A percentile compares a stretch with the other conserved stretches of the same genome.
Evolutionary conservation across 352 stramenopile species (phyloP).

Genomic region (Pythium insidiosum): DNA sequence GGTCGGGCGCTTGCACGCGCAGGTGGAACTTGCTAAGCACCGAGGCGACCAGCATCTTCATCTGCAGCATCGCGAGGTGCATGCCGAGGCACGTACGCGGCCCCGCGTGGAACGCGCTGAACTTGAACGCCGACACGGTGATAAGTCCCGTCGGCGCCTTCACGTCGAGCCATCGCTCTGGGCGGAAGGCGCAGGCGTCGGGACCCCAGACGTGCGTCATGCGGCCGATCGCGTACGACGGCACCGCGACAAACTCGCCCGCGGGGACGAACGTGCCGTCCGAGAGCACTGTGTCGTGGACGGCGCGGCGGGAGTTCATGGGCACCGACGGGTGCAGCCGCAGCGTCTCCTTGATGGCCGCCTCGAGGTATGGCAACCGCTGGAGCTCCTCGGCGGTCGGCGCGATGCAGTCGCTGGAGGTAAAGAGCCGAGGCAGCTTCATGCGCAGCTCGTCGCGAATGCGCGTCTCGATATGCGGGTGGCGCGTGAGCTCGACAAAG

Average conservation of each 20-base stretch:
- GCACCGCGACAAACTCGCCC: conserved; percentile 39
- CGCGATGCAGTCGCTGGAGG: neutral
- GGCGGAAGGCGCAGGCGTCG: conserved; percentile 36
- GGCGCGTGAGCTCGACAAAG: conserved; percentile 31
- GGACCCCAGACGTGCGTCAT: conserved; percentile 43
- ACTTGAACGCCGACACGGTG: conserved; percentile 42
- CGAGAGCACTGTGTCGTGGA: conserved; percentile 34
- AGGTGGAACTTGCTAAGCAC: conserved; percentile 46
- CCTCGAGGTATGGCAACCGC: conserved; percentile 50
- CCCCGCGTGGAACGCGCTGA: conserved; percentile 60
- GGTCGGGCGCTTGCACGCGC: conserved; percentile 19
- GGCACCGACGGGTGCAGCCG: conserved; percentile 45
- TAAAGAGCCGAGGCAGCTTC: conserved; percentile 1
- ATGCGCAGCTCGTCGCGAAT: conserved; percentile 24
- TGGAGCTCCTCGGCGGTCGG: conserved; percentile 33
- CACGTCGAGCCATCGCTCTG: conserved; percentile 48
- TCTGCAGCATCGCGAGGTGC: conserved; percentile 60
- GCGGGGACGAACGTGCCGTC: conserved; percentile 62
- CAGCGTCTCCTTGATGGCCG: conserved; percentile 49
- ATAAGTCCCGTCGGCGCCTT: conserved; percentile 25
- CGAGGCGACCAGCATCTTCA: conserved; percentile 46
- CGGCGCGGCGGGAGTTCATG: conserved; percentile 31
- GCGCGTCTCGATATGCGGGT: conserved; percentile 29
- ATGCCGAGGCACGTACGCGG: conserved; percentile 59
- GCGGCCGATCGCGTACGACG: conserved; percentile 41